A percentile compares a stretch with the other conserved stretches of the same genome.
Conservation (phyloP, 2,329 filamentous ascomycete species). For the Sordariomycetes sp. region DNA sequence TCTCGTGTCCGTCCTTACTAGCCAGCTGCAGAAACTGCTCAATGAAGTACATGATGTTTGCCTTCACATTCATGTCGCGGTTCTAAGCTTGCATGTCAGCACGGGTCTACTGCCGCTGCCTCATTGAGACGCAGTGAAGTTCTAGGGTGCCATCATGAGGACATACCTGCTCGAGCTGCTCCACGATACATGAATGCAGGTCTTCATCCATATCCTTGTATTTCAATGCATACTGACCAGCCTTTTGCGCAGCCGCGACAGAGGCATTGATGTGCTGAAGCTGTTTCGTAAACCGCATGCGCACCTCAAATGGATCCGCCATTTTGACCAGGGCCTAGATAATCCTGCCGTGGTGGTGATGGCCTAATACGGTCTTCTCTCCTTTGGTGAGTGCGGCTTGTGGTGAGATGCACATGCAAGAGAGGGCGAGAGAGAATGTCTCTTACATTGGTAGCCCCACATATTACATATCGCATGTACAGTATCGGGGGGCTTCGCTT, state of each 20-base stretch:
- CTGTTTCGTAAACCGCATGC: constrained; percentile 89
- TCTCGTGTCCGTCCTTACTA: constrained; percentile 57
- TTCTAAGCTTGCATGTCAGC: constrained; percentile 19
- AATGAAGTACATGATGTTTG: constrained; percentile 99
- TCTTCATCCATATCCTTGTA: constrained; percentile 95
- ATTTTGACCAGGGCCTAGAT: constrained; percentile 21
- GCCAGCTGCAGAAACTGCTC: constrained; percentile 88
- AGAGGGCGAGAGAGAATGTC: too few relatives aligned
- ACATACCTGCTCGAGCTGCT: constrained; percentile 76
- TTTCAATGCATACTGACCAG: constrained; percentile 88
- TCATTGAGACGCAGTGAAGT: not conserved
- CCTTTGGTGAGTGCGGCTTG: too few relatives aligned
- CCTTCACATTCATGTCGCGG: constrained; percentile 93
- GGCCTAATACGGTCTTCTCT: not conserved
- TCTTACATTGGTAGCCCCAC: too few relatives aligned
- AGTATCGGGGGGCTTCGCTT: too few relatives aligned
- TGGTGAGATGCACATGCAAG: too few relatives aligned
- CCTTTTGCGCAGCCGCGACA: constrained; percentile 80
- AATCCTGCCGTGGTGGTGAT: not conserved
- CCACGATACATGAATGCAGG: constrained; percentile 90
- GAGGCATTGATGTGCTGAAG: constrained; percentile 87
- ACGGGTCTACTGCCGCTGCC: not conserved
- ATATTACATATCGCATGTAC: too few relatives aligned
- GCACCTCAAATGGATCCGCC: constrained; percentile 91
- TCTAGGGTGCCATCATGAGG: not conserved